Conservation (phyloP, 2,329 filamentous ascomycete species). For the Paramyrothecium roridum region DNA sequence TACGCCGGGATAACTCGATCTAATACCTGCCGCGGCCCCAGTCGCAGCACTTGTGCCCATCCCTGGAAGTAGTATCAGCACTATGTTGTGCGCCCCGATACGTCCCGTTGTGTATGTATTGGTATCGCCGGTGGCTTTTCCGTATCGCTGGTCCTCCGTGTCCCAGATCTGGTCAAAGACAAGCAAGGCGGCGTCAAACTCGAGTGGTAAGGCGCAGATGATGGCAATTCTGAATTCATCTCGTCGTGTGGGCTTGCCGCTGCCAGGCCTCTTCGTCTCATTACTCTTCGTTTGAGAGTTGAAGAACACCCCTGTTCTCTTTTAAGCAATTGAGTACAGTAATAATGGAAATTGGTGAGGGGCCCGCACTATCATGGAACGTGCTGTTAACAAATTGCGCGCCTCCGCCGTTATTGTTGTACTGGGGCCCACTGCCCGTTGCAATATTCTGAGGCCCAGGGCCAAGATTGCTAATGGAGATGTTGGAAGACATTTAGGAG, state of each 20-base stretch:
- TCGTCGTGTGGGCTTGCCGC: not conserved
- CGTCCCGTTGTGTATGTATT: slow-evolving; percentile 26
- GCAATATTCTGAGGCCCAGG: not conserved
- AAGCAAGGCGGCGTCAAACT: slow-evolving; percentile 16
- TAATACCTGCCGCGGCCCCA: slow-evolving; percentile 19
- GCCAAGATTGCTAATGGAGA: not conserved
- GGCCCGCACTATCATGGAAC: not conserved
- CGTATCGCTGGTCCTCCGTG: slow-evolving; percentile 11
- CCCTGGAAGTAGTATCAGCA: slow-evolving; percentile 20
- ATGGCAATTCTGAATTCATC: slow-evolving; percentile 19
- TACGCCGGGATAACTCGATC: slow-evolving; percentile 27
- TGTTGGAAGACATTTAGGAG: not conserved
- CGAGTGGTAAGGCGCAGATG: slow-evolving; percentile 20
- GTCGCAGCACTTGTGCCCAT: slow-evolving; percentile 26
- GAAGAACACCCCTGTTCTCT: not conserved
- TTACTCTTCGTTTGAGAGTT: not conserved
- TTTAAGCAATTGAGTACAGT: not conserved
- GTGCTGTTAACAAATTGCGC: not conserved
- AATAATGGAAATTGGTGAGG: not conserved
- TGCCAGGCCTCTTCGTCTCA: not conserved
- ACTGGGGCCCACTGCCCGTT: not conserved
- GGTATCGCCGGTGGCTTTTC: slow-evolving; percentile 16
- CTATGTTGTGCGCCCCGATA: slow-evolving; percentile 20
- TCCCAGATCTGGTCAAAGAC: slow-evolving; percentile 24
- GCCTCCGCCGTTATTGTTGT: not conserved